Evolutionary conservation across 148 eudicot species (phyloP).

Genomic region (Amaranthus hypochondriacus): DNA sequence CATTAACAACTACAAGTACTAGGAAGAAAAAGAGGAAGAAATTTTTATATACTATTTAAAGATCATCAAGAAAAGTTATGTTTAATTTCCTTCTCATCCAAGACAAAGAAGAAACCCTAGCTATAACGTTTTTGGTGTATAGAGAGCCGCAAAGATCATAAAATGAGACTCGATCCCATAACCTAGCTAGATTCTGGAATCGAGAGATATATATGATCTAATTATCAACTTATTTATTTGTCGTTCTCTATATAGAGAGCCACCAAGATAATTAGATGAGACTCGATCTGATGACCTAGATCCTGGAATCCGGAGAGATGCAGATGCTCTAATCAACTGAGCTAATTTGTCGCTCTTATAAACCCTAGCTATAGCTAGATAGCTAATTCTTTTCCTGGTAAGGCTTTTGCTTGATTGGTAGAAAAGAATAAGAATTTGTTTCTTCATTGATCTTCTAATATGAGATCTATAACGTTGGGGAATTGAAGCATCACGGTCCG

Average conservation of each 20-base stretch:
- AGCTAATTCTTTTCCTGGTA: not conserved
- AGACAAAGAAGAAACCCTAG: slow-evolving; percentile 18
- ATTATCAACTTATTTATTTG: too few relatives aligned
- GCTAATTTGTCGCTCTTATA: too few relatives aligned
- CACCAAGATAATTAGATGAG: too few relatives aligned
- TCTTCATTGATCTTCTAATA: slow-evolving; percentile 12
- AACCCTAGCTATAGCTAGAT: too few relatives aligned
- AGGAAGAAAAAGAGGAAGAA: slow-evolving; percentile 7
- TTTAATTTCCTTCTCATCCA: slow-evolving; percentile 10
- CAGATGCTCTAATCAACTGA: too few relatives aligned
- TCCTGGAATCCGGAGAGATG: too few relatives aligned
- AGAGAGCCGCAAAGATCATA: too few relatives aligned
- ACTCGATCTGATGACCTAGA: too few relatives aligned
- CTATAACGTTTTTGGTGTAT: not conserved
- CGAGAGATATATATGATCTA: too few relatives aligned
- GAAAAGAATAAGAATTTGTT: not conserved
- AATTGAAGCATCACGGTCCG: slow-evolving; percentile 31
- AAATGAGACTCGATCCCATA: too few relatives aligned
- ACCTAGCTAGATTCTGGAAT: too few relatives aligned
- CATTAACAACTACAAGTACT: slow-evolving; percentile 6
- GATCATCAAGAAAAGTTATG: not conserved
- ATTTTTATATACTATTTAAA: not conserved
- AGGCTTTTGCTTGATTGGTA: not conserved
- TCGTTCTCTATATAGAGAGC: too few relatives aligned
- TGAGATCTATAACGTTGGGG: slow-evolving; percentile 16